These are phyloP conservation scores for Starmera pachycereana DNA, from an alignment of 805 yeast species.

Conservation along the genomic window DNA sequence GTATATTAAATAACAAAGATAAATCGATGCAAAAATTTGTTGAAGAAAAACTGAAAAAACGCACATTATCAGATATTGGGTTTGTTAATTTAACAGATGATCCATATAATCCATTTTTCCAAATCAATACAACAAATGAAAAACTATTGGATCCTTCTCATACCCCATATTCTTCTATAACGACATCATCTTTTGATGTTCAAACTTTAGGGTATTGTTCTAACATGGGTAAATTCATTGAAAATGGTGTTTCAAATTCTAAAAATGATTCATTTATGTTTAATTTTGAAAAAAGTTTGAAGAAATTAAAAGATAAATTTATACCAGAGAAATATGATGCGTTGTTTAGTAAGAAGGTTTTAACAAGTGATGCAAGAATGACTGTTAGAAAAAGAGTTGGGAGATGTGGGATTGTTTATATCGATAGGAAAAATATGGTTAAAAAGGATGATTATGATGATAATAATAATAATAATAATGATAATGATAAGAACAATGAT, in stretches of 20 bases:
- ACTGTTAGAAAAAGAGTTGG: conserved; percentile 69
- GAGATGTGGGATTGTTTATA: conserved; percentile 54
- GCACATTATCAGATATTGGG: conserved; percentile 52
- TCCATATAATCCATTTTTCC: conserved; percentile 72
- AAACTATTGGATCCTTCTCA: conserved; percentile 45
- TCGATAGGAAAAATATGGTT: conserved; percentile 61
- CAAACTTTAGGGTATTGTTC: conserved; percentile 43
- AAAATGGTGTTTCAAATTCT: conserved; percentile 9
- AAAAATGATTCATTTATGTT: conserved; percentile 16
- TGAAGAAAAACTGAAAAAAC: conserved; percentile 65
- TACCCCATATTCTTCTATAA: conserved; percentile 72
- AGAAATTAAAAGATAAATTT: conserved; percentile 9
- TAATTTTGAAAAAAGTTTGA: conserved; percentile 12
- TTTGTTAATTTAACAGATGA: conserved; percentile 84
- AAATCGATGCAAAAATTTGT: conserved; percentile 76
- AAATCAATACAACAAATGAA: conserved; percentile 45
- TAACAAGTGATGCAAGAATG: conserved; percentile 34
- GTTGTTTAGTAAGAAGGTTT: conserved; percentile 20
- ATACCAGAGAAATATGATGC: conserved; percentile 27
- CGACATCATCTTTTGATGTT: conserved; percentile 56
- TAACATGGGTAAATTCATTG: conserved; percentile 14
- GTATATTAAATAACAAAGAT: conserved; percentile 63
- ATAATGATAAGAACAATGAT: conserved; percentile 5
- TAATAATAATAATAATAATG: conserved; percentile 28
- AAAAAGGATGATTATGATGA: conserved; percentile 27